Percentiles rank a stretch among this genome's conserved stretches.
These are phyloP conservation scores for Pleurotus cornucopiae DNA, from an alignment of 768 basidiomycete genomes.

Conservation along the genomic window DNA sequence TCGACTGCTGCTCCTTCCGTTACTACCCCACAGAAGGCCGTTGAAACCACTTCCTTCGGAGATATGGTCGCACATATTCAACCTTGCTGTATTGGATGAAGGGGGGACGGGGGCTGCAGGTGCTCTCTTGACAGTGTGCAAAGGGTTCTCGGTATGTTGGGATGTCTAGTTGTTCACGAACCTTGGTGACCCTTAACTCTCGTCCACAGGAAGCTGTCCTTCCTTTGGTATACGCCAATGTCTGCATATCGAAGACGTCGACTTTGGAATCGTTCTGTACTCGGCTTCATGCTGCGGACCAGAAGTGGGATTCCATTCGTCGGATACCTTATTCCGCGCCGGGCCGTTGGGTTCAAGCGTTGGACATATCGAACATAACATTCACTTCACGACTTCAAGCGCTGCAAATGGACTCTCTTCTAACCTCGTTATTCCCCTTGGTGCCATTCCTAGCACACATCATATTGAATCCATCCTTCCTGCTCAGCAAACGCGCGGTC, in stretches of 20 bases:
- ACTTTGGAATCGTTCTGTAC: conserved; percentile 54
- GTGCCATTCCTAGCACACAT: conserved; percentile 59
- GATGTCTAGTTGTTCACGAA: background rate
- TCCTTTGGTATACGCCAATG: conserved; percentile 63
- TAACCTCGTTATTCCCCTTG: conserved; percentile 63
- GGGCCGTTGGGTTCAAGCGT: conserved; percentile 77
- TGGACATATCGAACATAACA: conserved; percentile 63
- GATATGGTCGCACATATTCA: conserved; percentile 65
- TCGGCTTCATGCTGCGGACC: conserved; percentile 60
- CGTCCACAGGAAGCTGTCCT: conserved; percentile 51
- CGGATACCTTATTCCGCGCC: conserved; percentile 85
- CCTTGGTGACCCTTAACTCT: background rate
- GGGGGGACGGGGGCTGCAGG: conserved; percentile 18
- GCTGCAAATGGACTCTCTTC: conserved; percentile 55
- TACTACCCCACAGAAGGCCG: conserved; percentile 53
- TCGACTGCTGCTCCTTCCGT: conserved; percentile 59
- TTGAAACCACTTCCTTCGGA: conserved; percentile 60
- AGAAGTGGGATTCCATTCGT: conserved; percentile 84
- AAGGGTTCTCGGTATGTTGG: conserved; percentile 39
- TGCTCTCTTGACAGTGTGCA: conserved; percentile 39
- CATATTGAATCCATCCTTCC: conserved; percentile 49
- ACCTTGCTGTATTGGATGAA: conserved; percentile 27
- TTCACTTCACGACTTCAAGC: conserved; percentile 42
- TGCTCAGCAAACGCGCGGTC: conserved; percentile 58
- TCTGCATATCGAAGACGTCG: conserved; percentile 37